Evolutionary conservation across 768 basidiomycete genomes (phyloP).

Genomic region (Lepiota venenata): DNA sequence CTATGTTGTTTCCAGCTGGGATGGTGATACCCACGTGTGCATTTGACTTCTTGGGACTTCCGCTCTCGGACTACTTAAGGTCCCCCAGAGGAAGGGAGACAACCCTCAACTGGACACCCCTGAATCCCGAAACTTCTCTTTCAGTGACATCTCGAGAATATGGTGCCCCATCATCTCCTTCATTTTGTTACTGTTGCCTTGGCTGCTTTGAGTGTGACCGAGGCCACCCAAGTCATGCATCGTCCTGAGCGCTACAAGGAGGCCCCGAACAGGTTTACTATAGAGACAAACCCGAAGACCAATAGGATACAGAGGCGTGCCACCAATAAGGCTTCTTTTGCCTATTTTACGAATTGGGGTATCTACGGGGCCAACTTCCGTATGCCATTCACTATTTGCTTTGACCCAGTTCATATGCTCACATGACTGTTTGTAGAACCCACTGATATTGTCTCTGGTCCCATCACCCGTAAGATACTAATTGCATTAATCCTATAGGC

Average conservation of each 20-base stretch:
- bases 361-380: conserved; percentile 66
- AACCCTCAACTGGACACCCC: neutral
- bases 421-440: conserved; percentile 44
- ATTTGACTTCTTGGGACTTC: neutral
- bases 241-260: conserved; percentile 46
- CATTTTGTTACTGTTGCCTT: conserved; percentile 24
- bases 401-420: conserved; percentile 5
- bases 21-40: conserved; percentile 3
- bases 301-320: conserved; percentile 39
- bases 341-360: conserved; percentile 64
- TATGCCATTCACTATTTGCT: conserved; percentile 23
- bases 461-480: conserved; percentile 54
- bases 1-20: neutral
- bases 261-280: conserved; percentile 29
- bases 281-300: conserved; percentile 31
- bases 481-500: neutral
- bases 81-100: neutral
- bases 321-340: conserved; percentile 36
- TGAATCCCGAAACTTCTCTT: neutral
- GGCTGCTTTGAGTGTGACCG: conserved; percentile 20
- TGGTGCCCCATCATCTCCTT: conserved; percentile 18
- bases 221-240: conserved; percentile 51
- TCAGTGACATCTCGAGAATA: conserved; percentile 6
- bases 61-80: neutral
- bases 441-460: conserved; percentile 51